phyloP scores from a whole-genome alignment of 1,284 basidiomycete genomes.

The Pterula multifida region DNA sequence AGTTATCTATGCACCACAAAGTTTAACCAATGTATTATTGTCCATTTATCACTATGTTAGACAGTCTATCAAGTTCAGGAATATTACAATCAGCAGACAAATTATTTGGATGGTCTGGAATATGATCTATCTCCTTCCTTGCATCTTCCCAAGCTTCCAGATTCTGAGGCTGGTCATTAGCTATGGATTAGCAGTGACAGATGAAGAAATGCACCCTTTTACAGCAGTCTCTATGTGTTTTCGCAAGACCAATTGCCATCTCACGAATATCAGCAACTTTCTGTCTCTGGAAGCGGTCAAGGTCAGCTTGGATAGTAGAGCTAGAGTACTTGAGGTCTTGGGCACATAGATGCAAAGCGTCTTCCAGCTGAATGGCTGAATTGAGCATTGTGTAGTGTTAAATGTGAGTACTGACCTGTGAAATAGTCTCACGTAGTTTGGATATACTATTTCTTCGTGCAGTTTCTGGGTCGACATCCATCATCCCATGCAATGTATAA shows the following conservation, averaged over 20 bases:
- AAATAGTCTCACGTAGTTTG: slow-evolving; percentile 89
- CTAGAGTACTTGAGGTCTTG: slow-evolving; percentile 94
- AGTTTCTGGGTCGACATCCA: slow-evolving; percentile 96
- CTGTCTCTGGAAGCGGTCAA: slow-evolving; percentile 96
- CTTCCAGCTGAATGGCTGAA: slow-evolving; percentile 61
- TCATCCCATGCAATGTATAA: slow-evolving; percentile 93
- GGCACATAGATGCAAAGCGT: slow-evolving; percentile 78
- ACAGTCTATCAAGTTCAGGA: too few relatives aligned
- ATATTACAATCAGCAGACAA: background rate
- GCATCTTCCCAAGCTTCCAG: slow-evolving; percentile 95
- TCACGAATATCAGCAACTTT: slow-evolving; percentile 93
- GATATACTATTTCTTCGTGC: slow-evolving; percentile 87
- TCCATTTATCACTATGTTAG: too few relatives aligned
- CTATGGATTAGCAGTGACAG: slow-evolving; percentile 5
- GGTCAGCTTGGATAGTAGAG: slow-evolving; percentile 91
- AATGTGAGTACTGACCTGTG: slow-evolving; percentile 49
- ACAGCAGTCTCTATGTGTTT: slow-evolving; percentile 88
- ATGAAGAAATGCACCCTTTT: slow-evolving; percentile 36
- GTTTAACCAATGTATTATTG: too few relatives aligned
- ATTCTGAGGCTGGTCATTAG: slow-evolving; percentile 46
- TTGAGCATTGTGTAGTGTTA: background rate
- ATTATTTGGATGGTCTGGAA: slow-evolving; percentile 76
- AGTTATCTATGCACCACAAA: too few relatives aligned
- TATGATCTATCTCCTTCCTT: slow-evolving; percentile 79
- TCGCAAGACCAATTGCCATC: slow-evolving; percentile 85